Evolutionary conservation across 108 stramenopile genomes (phyloP), one percentile per base, ranked within the genome.

Genomic region (Asterionellopsis glacialis): DNA sequence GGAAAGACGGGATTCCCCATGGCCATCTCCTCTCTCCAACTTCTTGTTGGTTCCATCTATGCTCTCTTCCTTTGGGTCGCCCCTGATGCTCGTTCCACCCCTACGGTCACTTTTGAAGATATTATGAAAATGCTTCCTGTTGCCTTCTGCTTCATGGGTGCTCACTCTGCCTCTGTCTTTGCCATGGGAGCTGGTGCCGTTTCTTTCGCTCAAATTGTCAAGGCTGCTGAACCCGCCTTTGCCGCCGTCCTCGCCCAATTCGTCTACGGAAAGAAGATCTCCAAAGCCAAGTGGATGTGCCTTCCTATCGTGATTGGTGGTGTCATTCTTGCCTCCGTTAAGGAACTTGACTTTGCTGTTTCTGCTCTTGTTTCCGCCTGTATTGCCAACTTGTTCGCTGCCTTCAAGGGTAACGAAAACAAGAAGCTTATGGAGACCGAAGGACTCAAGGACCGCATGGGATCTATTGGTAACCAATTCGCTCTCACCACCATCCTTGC

Each of bases 171-270:
- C 9, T 91, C 89, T 47, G 95, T 96, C 33, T 93, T 96, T 56
- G 85, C 92, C 55, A 84, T 96, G 66, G 82, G 83, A 23, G 91
- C 91, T 47, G 95, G 95, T 33, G 89, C 91, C 44, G 95, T 96
- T n/a, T 83, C 83, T 59, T 96, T 96, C 51, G 95, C 88, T 45
- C 95, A 96, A 75, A 91, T 91, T 70, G 94, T 96, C 68, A 96
- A 96, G 84, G 88, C 92, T 27, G 83, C 91, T 43, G 95, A 96
- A 72, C 95, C 95, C 1, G 95, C 91, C 28, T 94, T 94, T 70
- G 87, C 95, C 15, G 95, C 95, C 11, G 87, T 96, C 42, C 69
- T 94, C 19, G 82, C 91, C 43, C 85, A 90, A 64, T 88, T 89
- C 56, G 84, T 96, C 45, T 93, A 96, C 81, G 72, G 76, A 49